Conservation (phyloP, 805 yeast species). For the Candida pseudoglaebosa region DNA sequence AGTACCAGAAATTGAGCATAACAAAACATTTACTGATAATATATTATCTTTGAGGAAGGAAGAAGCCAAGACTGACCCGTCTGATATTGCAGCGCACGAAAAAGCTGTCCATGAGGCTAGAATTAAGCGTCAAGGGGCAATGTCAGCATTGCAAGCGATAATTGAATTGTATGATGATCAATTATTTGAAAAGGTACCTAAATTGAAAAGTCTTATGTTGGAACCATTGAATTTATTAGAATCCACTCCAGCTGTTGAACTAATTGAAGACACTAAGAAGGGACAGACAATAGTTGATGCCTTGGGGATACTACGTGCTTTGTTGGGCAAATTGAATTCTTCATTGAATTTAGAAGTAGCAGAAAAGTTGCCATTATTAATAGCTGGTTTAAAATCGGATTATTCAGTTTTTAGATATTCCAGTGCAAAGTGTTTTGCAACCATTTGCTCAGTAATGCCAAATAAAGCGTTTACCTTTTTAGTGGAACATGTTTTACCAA, state of each 20-base stretch:
- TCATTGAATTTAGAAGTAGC: constrained; percentile 49
- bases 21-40: constrained; percentile 46
- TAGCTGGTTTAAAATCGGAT: constrained; percentile 61
- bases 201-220: constrained; percentile 59
- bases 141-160: constrained; percentile 60
- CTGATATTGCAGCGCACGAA: constrained; percentile 58
- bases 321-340: constrained; percentile 57
- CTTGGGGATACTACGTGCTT: constrained; percentile 72
- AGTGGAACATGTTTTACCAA: constrained; percentile 74
- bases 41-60: constrained; percentile 79
- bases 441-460: constrained; percentile 67
- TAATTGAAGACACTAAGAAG: constrained; percentile 37
- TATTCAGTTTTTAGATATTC: constrained; percentile 84
- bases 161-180: constrained; percentile 48
- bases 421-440: constrained; percentile 84
- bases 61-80: constrained; percentile 60
- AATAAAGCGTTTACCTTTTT: constrained; percentile 70
- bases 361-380: constrained; percentile 33
- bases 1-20: constrained; percentile 85
- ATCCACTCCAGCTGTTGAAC: constrained; percentile 20
- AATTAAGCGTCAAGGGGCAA: constrained; percentile 82
- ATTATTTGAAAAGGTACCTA: constrained; percentile 61
- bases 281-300: constrained; percentile 88
- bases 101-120: constrained; percentile 67
- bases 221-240: constrained; percentile 52